Base-by-base conservation (phyloP, 1,139 yeast species). In the Taphrina wiesneri region DNA sequence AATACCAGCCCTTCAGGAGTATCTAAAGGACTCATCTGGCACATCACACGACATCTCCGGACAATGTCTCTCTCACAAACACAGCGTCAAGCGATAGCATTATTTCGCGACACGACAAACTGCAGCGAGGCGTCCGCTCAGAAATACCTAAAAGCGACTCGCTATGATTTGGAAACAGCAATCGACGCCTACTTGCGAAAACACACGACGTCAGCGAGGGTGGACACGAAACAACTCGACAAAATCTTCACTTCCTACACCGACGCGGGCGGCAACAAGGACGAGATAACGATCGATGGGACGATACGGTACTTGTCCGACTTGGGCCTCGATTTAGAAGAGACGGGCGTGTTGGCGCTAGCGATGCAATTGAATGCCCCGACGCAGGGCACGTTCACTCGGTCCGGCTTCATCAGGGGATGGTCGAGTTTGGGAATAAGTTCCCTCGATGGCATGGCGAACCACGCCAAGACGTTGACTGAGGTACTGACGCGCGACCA, bases 241-340 rank as follows among this genome's bases (percentile, higher is more conserved):
- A 32, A 41, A 7, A 25, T 60, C 15, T 60, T 60, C 25, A 21
- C 45, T 13, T 30, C 36, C n/a, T 60, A 60, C 23, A 30, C 36
- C 30, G 64, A 49, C 26, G 30, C 51, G 21, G 19, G 36, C 9
- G 19, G 36, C 9, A 36, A 21, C 15, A 30, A 34, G 21, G 64
- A 60, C 13, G 65, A 62, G 21, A 83, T 83, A 64, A 93, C 86
- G 41, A 81, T 88, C 30, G 93, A 90, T 67, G 97, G 97, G 0
- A 87, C 97, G 0, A 76, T 92, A 23, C 72, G 74, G 53, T 88
- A 86, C 71, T 78, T 90, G 51, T 81, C 79, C 9, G 96, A 87
- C 72, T 76, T 92, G 62, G 84, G 83, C 0, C 80, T 87, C 54
- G 85, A 85, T 19, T 86, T 92, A 0, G 97, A 92, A 71, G 92